Base-by-base conservation (phyloP, 139 green algal species). In the Parachlorella kessleri region DNA sequence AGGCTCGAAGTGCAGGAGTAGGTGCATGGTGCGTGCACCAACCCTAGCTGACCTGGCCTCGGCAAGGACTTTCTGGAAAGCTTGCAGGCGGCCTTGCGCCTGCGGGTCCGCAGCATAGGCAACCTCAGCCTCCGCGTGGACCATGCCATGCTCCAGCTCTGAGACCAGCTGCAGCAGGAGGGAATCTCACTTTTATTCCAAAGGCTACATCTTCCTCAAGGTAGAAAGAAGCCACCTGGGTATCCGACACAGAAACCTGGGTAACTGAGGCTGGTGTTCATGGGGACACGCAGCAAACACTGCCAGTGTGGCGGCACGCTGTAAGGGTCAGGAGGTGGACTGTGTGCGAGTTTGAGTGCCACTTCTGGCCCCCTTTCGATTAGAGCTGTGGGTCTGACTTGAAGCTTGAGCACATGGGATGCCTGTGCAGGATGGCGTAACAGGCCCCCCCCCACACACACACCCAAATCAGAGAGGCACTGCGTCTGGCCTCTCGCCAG, bases 81-180 rank as follows among this genome's bases (percentile, higher is more conserved):
- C 14, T 18, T 59, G 14, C 14, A 59, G 48, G 14, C 48, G 14
- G 48, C 48, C 48, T 59, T 75, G 69, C 8, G 69, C 14, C 23
- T 8, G 26, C 8, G 1, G 24, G 33, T 75, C 69, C 66, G 26
- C 42, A 14, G 30, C 14, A 26, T 66, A 79, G 1, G 70, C 65
- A 38, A 79, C 48, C 39, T 84, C 68, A 14, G 69, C 74, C 66
- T 84, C 78, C 3, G 73, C 78, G n/a, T 32, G 63, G 37, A 79
- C 70, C 73, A 84, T 68, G 36, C 4, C 1, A 3, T 36, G 21
- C 69, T 84, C 78, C 28, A 79, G 26, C 1, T 68, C 30, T 0
- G 35, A 24, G 10, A 75, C 55, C 68, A 72, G n/a, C 78, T 84
- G 78, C 30, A 55, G 3, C 36, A 59, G 42, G 38, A 41, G 48